Base-by-base conservation (phyloP, 768 basidiomycete genomes). In the Suillus subaureus region DNA sequence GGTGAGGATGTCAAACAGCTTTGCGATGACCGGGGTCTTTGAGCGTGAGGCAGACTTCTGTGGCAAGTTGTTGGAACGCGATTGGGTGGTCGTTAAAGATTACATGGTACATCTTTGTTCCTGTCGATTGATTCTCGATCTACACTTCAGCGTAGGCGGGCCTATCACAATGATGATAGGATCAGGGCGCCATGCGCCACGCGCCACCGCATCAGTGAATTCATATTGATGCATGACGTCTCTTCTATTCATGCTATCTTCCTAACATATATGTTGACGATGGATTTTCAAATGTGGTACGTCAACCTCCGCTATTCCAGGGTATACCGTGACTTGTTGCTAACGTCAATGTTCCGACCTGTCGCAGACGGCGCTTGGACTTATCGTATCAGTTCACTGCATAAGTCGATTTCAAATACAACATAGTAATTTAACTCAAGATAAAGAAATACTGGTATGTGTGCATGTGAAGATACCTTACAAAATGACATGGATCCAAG, bases 1-100 rank as follows among this genome's bases (percentile, higher is more conserved):
- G 26, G 64, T 26, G 52, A 73, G 31, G 7, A 69, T 63, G 0
- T 67, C 63, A 13, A 64, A 66, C 1, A 73, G 65, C 21, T 54
- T 6, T 3, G 11, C 72, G 73, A 43, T 76, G 61, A 64, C 68
- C 70, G 0, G 70, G 64, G 15, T 63, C 54, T 21, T 76, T 75
- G 54, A 75, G 52, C 3, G 67, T 64, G 39, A 68, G 8, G 31
- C 42, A 2, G 13, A 35, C 33, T 35, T 31, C 31, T 5, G 31
- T 31, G 31, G 5, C 31, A 31, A 3, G 31, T 31, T 31, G 31
- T 2, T 31, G 31, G 31, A 31, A 31, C 2, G 31, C 31, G 31
- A 31, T 31, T 31, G 33, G 6, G 6, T 33, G 6, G 33, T 33
- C 33, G 33, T 33, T 33, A 33, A 33, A 6, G 33, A 33, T 33